These are phyloP conservation scores for Vicia faba DNA, from an alignment of 306 rosid species.

Conservation along the genomic window DNA sequence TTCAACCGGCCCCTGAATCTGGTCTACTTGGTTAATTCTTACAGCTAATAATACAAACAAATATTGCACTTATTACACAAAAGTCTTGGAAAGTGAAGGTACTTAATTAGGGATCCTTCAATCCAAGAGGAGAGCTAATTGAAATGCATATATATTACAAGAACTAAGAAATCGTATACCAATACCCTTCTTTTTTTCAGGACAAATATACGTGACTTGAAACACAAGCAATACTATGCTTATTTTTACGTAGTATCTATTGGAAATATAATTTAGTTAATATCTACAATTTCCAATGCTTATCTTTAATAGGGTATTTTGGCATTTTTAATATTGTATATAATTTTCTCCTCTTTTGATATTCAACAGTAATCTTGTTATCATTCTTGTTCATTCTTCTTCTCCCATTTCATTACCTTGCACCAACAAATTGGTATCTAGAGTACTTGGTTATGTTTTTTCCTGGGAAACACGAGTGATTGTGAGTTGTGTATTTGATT, in stretches of 20 bases:
- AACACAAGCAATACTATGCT: constrained; percentile 13
- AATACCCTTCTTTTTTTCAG: neutral
- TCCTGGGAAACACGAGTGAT: too few species aligned
- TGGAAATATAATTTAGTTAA: too few species aligned
- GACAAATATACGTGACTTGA: constrained; percentile 10
- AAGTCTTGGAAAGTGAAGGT: constrained; percentile 13
- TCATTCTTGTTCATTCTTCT: too few species aligned
- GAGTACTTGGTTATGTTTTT: too few species aligned
- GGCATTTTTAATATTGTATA: too few species aligned
- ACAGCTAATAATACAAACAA: constrained; percentile 4
- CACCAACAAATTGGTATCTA: too few species aligned
- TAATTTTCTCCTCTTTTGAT: too few species aligned
- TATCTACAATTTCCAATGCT: too few species aligned
- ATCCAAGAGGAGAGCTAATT: constrained; percentile 23
- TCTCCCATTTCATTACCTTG: too few species aligned
- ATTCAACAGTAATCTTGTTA: too few species aligned
- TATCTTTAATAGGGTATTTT: too few species aligned
- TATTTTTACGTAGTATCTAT: constrained; percentile 24
- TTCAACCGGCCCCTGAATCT: constrained; percentile 1
- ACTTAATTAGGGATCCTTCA: constrained; percentile 12
- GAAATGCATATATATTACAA: constrained; percentile 3
- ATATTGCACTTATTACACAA: constrained; percentile 18
- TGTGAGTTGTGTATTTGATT: too few species aligned
- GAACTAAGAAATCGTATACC: constrained; percentile 7
- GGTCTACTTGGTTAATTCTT: constrained; percentile 21